Base-by-base conservation (phyloP, 192 early-diverging fungal species). In the Linnemannia schmuckeri region DNA sequence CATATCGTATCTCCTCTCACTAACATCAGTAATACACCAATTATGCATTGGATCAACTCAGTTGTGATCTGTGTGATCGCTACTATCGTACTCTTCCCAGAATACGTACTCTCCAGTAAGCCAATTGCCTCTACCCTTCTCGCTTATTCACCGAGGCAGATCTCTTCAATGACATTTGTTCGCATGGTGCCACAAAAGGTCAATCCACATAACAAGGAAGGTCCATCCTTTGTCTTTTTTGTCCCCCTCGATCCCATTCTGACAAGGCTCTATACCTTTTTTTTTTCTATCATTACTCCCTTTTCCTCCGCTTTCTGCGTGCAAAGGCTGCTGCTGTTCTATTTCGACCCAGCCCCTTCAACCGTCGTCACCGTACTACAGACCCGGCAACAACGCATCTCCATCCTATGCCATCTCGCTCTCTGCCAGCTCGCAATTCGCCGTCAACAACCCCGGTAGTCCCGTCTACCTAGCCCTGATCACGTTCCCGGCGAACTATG, bases 321-420 rank as follows among this genome's bases (percentile, higher is more conserved):
- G 33, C 37, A 33, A 63, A 84, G 82, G 66, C n/a, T 84, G 82
- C 27, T 78, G 82, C 35, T 84, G 63, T 40, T 52, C 82, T 4
- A 70, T 70, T 61, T 61, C 46, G 12, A 44, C 22, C 41, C 72
- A 75, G 22, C 63, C 66, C n/a, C 37, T 82, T 22, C 74, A 18
- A 22, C 27, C 52, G 24, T 47, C 78, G 13, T 72, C 41, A 15
- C 42, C 70, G 0, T 54, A 42, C 8, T 42, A 54, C 41, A 46
- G 33, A 22, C 27, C 37, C 80, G n/a, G 37, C 69, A 42, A 46
- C 66, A 70, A 61, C 17, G 72, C 33, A 35, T 72, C 55, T 8
- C 70, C 82, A 12, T 71, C 77, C 17, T 79, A 52, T 10, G 18
- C 38, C 5, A 49, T 80, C 41, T 18, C 57, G 3, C n/a, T 84